Evolutionary conservation across 768 basidiomycete genomes (phyloP), one percentile per base, ranked within the genome.

Genomic region (Collybia nuda): DNA sequence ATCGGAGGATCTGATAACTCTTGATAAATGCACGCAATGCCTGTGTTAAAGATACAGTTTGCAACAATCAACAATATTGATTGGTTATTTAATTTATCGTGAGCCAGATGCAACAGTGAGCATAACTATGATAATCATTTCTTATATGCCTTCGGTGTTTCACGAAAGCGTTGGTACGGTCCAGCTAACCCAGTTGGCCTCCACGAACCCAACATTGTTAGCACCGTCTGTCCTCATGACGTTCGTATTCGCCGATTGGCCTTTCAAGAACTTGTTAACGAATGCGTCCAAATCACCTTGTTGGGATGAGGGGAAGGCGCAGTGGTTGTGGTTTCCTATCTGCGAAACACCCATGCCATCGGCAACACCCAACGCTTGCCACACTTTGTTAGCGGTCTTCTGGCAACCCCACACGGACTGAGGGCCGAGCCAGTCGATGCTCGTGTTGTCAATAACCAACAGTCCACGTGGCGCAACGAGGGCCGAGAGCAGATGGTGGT

Each of bases 401-500:
- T 76, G 70, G 57, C 77, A 79, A 6, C 81, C 81, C 57, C 67
- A 82, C 5, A 67, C 67, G 49, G 72, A 73, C 54, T 74, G 61
- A 15, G 77, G 73, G 17, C 81, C 78, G 26, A 82, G 68, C 81
- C 82, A 82, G 50, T 75, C 77, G 50, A 71, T 71, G 39, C 75
- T 75, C 6, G 78, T 75, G 62, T 84, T 81, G 58, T 82, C 81
- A 56, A 77, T 78, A 47, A 75, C 68, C 49, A 80, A 66, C 42
- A 84, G 55, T 4, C 67, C 73, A 38, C 81, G 77, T 8, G 82
- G 82, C 11, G 81, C 80, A 50, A 84, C 68, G 43, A 84, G 57
- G 0, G 69, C 81, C 7, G 77, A 70, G 51, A 82, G 77, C 59
- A 76, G 48, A 61, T 84, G 81, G 65, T 84, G 82, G 65, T 84